Evolutionary conservation across 148 eudicot species (phyloP).

Genomic region (Chenopodium album): DNA sequence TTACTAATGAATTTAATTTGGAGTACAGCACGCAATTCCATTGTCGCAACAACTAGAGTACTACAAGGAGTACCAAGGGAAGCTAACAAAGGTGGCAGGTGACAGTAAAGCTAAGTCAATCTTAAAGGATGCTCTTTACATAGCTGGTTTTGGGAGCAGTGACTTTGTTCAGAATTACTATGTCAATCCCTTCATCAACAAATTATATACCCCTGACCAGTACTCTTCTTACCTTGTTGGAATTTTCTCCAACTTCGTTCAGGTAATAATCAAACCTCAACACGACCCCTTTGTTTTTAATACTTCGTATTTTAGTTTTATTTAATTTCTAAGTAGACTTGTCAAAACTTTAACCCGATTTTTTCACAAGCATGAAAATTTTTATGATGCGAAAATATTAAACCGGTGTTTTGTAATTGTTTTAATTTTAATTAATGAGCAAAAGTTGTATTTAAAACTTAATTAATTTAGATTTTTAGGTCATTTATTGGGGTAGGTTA

Average conservation of each 20-base stretch:
- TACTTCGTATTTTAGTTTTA: not conserved
- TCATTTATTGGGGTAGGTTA: too few relatives aligned
- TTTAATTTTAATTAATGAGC: too few relatives aligned
- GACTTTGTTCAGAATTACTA: constrained; percentile 89
- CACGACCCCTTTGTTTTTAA: not conserved
- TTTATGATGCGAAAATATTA: too few relatives aligned
- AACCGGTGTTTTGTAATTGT: too few relatives aligned
- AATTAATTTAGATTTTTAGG: too few relatives aligned
- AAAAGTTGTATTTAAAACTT: too few relatives aligned
- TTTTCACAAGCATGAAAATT: too few relatives aligned
- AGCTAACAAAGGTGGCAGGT: constrained; percentile 63
- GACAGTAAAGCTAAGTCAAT: constrained; percentile 60
- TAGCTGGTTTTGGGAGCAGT: constrained; percentile 73
- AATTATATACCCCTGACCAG: constrained; percentile 63
- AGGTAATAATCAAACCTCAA: constrained; percentile 45
- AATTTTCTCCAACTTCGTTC: constrained; percentile 53
- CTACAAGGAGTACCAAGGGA: constrained; percentile 82
- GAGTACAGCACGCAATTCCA: constrained; percentile 78
- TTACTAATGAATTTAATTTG: not conserved
- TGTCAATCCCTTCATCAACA: constrained; percentile 68
- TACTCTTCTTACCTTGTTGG: constrained; percentile 63
- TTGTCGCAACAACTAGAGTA: constrained; percentile 68
- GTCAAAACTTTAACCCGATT: too few relatives aligned
- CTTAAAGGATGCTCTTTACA: constrained; percentile 54
- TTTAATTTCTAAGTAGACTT: too few relatives aligned